phyloP scores from a whole-genome alignment of 192 early-diverging fungal genomes.

The Coemansia sp. region DNA sequence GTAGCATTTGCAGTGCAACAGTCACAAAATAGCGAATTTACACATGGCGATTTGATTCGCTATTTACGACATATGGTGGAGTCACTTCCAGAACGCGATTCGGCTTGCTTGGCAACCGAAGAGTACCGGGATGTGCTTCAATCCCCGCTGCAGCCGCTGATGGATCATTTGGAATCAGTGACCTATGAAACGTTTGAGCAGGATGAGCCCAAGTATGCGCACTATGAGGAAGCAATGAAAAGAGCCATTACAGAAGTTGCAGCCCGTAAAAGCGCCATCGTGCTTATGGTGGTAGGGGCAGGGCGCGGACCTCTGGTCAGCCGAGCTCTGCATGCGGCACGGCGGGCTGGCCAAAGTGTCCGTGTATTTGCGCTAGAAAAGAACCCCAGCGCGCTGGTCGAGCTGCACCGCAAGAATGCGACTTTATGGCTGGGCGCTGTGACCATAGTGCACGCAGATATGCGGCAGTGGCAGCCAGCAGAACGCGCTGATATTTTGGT shows the following conservation, averaged over 20 bases:
- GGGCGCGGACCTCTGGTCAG: slow-evolving; percentile 94
- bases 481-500: slow-evolving; percentile 88
- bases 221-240: slow-evolving; percentile 76
- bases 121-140: slow-evolving; percentile 92
- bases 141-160: slow-evolving; percentile 83
- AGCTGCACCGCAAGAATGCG: slow-evolving; percentile 69
- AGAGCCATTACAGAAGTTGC: slow-evolving; percentile 58
- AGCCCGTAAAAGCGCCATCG: slow-evolving; percentile 6
- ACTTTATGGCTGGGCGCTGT: slow-evolving; percentile 79
- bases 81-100: slow-evolving; percentile 58
- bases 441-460: slow-evolving; percentile 81
- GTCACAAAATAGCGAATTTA: background rate
- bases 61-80: slow-evolving; percentile 76
- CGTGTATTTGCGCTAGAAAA: slow-evolving; percentile 89
- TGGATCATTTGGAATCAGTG: slow-evolving; percentile 89
- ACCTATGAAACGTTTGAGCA: slow-evolving; percentile 97
- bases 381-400: slow-evolving; percentile 93
- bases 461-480: slow-evolving; percentile 77
- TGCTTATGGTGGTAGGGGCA: slow-evolving; percentile 92
- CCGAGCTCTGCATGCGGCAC: slow-evolving; percentile 76
- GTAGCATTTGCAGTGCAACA: slow-evolving; percentile 32
- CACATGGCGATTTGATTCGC: slow-evolving; percentile 28
- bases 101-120: slow-evolving; percentile 41
- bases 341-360: slow-evolving; percentile 58
- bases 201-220: slow-evolving; percentile 89